These are phyloP conservation scores for Pelargonium exstipulatum DNA, from an alignment of 441 rosid species.

Conservation along the genomic window DNA sequence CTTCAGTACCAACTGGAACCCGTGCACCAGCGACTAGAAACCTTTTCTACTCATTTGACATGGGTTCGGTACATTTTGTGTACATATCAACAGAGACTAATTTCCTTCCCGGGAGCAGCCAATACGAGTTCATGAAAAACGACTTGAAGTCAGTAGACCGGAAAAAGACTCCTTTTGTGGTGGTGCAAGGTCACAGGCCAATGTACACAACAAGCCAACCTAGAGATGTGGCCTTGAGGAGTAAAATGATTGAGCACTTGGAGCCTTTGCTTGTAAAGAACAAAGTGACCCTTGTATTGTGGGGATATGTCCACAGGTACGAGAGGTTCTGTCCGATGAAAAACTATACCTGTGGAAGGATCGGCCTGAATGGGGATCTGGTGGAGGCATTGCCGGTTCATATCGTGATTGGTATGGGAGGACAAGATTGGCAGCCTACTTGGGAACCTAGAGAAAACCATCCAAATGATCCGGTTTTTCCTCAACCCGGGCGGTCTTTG, in stretches of 20 bases:
- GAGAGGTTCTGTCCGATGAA: conserved; percentile 84
- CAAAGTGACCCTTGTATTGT: conserved; percentile 72
- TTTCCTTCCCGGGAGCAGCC: conserved; percentile 68
- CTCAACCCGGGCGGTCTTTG: conserved; percentile 66
- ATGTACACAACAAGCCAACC: conserved; percentile 75
- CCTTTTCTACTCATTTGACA: conserved; percentile 73
- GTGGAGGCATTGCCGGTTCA: conserved; percentile 71
- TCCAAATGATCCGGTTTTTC: conserved; percentile 58
- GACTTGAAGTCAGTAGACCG: conserved; percentile 73
- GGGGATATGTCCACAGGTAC: conserved; percentile 92
- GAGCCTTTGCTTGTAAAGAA: conserved; percentile 70
- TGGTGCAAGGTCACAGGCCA: conserved; percentile 87
- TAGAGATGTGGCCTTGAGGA: conserved; percentile 49
- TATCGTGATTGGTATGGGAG: conserved; percentile 89
- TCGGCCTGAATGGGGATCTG: conserved; percentile 26
- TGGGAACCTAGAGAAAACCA: conserved; percentile 81
- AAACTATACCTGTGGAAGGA: conserved; percentile 61
- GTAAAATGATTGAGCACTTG: conserved; percentile 63
- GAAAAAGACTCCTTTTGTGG: conserved; percentile 65
- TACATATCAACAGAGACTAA: conserved; percentile 83
- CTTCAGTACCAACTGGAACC: conserved; percentile 62
- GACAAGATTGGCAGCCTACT: conserved; percentile 75
- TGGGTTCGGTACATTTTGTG: conserved; percentile 68
- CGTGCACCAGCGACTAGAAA: conserved; percentile 60
- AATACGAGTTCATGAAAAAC: conserved; percentile 56